Conservation (phyloP, 1,139 yeast species). For the Yamadazyma epiphylla region DNA sequence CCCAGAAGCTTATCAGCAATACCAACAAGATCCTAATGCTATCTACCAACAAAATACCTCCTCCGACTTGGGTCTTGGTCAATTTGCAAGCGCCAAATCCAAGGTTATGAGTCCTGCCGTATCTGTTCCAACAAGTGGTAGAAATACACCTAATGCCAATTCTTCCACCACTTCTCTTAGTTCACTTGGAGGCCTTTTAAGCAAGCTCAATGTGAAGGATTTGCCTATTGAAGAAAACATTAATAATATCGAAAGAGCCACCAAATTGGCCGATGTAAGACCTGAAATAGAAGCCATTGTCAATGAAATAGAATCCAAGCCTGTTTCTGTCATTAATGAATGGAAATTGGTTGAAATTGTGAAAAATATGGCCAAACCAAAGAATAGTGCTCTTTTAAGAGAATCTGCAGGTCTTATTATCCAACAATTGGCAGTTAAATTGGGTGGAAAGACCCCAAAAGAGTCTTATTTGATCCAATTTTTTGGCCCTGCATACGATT, state of each 20-base stretch:
- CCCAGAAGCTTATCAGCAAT: neutral
- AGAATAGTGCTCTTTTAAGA: constrained; percentile 68
- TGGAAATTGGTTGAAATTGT: constrained; percentile 67
- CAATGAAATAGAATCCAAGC: constrained; percentile 38
- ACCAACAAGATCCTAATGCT: constrained; percentile 1
- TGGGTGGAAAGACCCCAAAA: constrained; percentile 65
- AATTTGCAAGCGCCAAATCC: constrained; percentile 1
- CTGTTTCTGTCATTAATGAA: constrained; percentile 49
- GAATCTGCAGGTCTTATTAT: constrained; percentile 71
- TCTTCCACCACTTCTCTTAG: constrained; percentile 67
- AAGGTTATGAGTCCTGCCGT: constrained; percentile 23
- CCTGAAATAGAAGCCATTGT: constrained; percentile 57
- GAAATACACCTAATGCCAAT: constrained; percentile 31
- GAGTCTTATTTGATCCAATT: constrained; percentile 70
- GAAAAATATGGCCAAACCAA: constrained; percentile 65
- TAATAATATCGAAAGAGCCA: constrained; percentile 51
- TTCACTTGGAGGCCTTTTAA: constrained; percentile 66
- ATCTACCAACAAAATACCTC: neutral
- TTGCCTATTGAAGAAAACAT: constrained; percentile 69
- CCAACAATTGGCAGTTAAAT: constrained; percentile 62
- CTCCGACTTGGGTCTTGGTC: neutral
- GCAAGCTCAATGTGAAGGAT: constrained; percentile 51
- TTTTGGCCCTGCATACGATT: constrained; percentile 57
- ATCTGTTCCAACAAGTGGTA: constrained; percentile 43
- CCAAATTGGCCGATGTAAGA: constrained; percentile 63